phyloP scores from a whole-genome alignment of 1,139 yeast species.

The Sugiyamaella castrensis region DNA sequence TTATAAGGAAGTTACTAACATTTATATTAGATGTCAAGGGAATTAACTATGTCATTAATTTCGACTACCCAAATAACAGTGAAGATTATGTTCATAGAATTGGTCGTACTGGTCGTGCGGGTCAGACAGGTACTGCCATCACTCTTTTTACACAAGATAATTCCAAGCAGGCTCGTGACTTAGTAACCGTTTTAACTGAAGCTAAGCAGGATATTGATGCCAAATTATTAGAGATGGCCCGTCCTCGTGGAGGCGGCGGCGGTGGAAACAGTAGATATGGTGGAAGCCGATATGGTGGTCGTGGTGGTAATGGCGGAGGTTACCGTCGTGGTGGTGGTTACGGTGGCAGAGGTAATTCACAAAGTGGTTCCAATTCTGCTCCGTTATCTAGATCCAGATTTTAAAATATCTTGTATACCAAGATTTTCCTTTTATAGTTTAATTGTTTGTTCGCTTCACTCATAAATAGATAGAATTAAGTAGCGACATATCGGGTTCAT shows the following conservation, averaged over 20 bases:
- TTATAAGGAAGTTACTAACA: slow-evolving; percentile 19
- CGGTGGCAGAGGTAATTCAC: slow-evolving; percentile 17
- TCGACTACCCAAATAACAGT: slow-evolving; percentile 95
- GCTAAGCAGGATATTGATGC: slow-evolving; percentile 83
- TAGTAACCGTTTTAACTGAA: slow-evolving; percentile 87
- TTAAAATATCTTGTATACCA: slow-evolving; percentile 13
- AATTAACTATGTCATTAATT: slow-evolving; percentile 87
- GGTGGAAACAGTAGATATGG: slow-evolving; percentile 40
- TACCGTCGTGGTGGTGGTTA: slow-evolving; percentile 23
- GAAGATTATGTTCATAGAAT: slow-evolving; percentile 96
- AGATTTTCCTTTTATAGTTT: background rate
- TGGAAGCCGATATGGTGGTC: slow-evolving; percentile 47
- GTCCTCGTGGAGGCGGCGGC: slow-evolving; percentile 46
- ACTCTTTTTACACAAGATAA: slow-evolving; percentile 90
- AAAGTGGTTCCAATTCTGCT: slow-evolving; percentile 31
- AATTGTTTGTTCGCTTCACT: slow-evolving; percentile 1
- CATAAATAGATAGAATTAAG: background rate
- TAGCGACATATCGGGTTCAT: background rate
- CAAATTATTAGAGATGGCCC: slow-evolving; percentile 48
- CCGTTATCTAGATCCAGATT: slow-evolving; percentile 29
- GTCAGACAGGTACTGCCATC: slow-evolving; percentile 91
- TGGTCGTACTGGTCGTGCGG: slow-evolving; percentile 99
- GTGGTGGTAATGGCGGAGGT: slow-evolving; percentile 28
- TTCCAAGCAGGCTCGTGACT: slow-evolving; percentile 84
- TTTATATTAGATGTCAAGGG: slow-evolving; percentile 91